Conservation (phyloP, 331 rosid species). For the Cydonia oblonga region DNA sequence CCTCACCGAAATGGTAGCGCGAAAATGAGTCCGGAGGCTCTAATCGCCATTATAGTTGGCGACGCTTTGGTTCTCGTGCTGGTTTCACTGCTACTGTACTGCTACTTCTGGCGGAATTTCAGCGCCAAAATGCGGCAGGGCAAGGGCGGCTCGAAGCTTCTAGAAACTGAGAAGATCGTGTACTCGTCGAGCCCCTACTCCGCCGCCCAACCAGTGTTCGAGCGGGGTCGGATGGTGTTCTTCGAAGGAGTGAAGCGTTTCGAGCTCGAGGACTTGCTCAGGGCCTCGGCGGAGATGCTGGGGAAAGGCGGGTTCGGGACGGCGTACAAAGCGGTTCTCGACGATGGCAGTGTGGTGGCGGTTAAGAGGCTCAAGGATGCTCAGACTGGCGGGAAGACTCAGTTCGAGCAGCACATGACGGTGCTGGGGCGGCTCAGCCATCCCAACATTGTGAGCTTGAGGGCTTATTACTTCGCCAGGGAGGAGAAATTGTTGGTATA, state of each 20-base stretch:
- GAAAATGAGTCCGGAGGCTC: slow-evolving; percentile 33
- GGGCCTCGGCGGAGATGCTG: slow-evolving; percentile 86
- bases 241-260: slow-evolving; percentile 63
- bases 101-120: slow-evolving; percentile 49
- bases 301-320: slow-evolving; percentile 84
- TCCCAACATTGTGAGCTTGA: slow-evolving; percentile 41
- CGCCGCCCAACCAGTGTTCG: slow-evolving; percentile 50
- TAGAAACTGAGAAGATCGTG: slow-evolving; percentile 63
- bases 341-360: slow-evolving; percentile 71
- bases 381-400: slow-evolving; percentile 48
- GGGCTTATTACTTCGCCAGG: slow-evolving; percentile 64
- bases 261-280: slow-evolving; percentile 66
- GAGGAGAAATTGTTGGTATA: slow-evolving; percentile 73
- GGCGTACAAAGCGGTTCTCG: slow-evolving; percentile 72
- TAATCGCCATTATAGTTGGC: slow-evolving; percentile 50
- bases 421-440: slow-evolving; percentile 48
- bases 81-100: slow-evolving; percentile 58
- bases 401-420: slow-evolving; percentile 73
- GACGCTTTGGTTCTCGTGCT: slow-evolving; percentile 42
- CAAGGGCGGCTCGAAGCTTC: slow-evolving; percentile 27
- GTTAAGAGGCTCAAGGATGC: slow-evolving; percentile 76
- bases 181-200: slow-evolving; percentile 92
- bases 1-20: slow-evolving; percentile 14
- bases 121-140: slow-evolving; percentile 29
- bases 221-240: slow-evolving; percentile 78